These are phyloP conservation scores for Solanum hybrid DNA, from an alignment of 305 asterid species.

Conservation along the genomic window DNA sequence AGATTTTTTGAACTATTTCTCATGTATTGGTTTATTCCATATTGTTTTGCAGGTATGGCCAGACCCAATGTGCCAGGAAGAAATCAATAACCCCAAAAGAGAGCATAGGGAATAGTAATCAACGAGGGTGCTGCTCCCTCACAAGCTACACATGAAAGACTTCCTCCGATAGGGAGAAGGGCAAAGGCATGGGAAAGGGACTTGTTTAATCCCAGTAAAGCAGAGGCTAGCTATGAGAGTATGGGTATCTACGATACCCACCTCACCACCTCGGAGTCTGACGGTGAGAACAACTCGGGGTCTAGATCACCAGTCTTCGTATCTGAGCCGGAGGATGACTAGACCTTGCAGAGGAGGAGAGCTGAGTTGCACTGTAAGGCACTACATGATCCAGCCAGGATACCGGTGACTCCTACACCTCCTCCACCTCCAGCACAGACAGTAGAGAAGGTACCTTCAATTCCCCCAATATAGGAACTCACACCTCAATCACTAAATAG, in stretches of 20 bases:
- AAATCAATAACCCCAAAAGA: too few species aligned
- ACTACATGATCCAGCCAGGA: not conserved
- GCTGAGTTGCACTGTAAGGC: not conserved
- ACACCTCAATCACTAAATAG: not conserved
- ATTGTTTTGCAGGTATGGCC: not conserved
- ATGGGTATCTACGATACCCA: not conserved
- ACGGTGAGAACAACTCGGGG: not conserved
- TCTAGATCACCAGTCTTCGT: not conserved
- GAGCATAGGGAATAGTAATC: not conserved
- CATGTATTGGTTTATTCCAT: not conserved
- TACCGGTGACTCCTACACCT: not conserved
- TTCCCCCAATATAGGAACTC: not conserved
- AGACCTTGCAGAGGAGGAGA: not conserved
- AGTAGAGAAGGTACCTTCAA: not conserved
- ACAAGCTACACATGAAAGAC: not conserved
- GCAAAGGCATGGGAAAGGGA: not conserved
- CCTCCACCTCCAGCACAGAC: not conserved
- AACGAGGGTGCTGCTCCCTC: not conserved
- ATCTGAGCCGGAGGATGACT: not conserved
- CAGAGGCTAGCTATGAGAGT: not conserved
- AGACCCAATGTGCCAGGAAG: not conserved
- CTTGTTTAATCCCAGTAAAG: not conserved
- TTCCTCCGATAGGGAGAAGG: not conserved
- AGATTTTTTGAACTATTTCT: not conserved
- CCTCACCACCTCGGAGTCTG: not conserved